A percentile compares a stretch with the other conserved stretches of the same genome.
Evolutionary conservation across 148 eudicot genomes (phyloP).

Genomic region (Vaccinium corymbosum): DNA sequence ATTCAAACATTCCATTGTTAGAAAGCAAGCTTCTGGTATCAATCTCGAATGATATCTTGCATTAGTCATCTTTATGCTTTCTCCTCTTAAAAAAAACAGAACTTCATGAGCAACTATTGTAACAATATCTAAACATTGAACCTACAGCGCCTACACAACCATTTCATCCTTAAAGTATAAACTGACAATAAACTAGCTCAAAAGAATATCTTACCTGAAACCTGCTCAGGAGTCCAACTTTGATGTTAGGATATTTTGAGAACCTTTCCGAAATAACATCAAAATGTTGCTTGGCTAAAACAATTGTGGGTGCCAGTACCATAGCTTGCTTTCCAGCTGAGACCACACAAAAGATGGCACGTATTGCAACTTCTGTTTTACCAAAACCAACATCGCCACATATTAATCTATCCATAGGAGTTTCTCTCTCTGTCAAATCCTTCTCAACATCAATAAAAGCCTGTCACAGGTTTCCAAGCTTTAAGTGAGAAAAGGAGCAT

Average conservation of each 20-base stretch:
- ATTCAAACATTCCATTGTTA: not conserved
- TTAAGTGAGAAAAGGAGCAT: conserved; percentile 18
- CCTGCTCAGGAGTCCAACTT: conserved; percentile 90
- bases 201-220: conserved; percentile 65
- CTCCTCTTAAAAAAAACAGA: not conserved
- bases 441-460: conserved; percentile 92
- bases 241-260: conserved; percentile 53
- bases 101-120: not conserved
- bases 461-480: conserved; percentile 48
- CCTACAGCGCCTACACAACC: not conserved
- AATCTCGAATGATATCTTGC: not conserved
- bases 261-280: conserved; percentile 79
- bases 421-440: conserved; percentile 89
- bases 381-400: conserved; percentile 99
- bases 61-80: conserved; percentile 1
- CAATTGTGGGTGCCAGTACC: conserved; percentile 96
- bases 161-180: not conserved
- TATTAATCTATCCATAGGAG: conserved; percentile 96
- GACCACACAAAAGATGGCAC: conserved; percentile 88
- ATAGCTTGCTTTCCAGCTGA: conserved; percentile 93
- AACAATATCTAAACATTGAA: not conserved
- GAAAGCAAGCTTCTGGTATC: not conserved
- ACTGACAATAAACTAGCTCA: conserved; percentile 10
- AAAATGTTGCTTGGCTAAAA: conserved; percentile 91
- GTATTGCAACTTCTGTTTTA: conserved; percentile 96